These are phyloP conservation scores for Xylariaceae sp. DNA, from an alignment of 2,329 filamentous ascomycete species.

Conservation along the genomic window DNA sequence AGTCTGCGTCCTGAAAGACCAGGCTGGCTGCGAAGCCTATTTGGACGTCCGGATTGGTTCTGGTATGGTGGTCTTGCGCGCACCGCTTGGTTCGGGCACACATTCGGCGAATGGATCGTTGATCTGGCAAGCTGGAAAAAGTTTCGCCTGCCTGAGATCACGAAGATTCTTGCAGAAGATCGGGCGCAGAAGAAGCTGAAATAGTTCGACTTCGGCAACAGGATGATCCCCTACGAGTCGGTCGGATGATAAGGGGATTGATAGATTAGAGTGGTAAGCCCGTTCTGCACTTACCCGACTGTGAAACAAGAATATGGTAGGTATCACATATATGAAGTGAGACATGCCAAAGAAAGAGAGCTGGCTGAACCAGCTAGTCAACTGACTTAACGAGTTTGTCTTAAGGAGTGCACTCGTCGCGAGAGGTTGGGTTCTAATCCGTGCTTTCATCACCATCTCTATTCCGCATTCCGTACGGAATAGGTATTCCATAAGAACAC, in stretches of 20 bases:
- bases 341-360: too few species aligned
- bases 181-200: constrained; percentile 24
- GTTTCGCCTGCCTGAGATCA: constrained; percentile 34
- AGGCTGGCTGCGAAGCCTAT: constrained; percentile 31
- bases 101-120: constrained; percentile 36
- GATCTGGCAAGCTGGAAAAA: constrained; percentile 33
- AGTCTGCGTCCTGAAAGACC: constrained; percentile 37
- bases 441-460: too few species aligned
- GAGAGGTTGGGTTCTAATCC: too few species aligned
- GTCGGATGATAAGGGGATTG: background rate
- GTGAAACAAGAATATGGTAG: too few species aligned
- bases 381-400: too few species aligned
- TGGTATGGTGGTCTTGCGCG: constrained; percentile 36
- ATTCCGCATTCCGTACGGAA: too few species aligned
- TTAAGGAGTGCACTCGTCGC: too few species aligned
- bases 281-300: background rate
- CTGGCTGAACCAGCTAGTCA: too few species aligned
- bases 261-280: background rate
- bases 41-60: constrained; percentile 41
- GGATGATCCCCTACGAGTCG: background rate
- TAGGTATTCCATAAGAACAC: too few species aligned
- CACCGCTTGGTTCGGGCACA: constrained; percentile 29
- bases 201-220: constrained; percentile 1
- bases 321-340: too few species aligned
- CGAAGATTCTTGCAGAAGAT: constrained; percentile 26